A percentile compares a stretch with the other conserved stretches of the same genome.
Conservation (phyloP, 1,284 basidiomycete genomes). For the Moesziomyces antarcticus region DNA sequence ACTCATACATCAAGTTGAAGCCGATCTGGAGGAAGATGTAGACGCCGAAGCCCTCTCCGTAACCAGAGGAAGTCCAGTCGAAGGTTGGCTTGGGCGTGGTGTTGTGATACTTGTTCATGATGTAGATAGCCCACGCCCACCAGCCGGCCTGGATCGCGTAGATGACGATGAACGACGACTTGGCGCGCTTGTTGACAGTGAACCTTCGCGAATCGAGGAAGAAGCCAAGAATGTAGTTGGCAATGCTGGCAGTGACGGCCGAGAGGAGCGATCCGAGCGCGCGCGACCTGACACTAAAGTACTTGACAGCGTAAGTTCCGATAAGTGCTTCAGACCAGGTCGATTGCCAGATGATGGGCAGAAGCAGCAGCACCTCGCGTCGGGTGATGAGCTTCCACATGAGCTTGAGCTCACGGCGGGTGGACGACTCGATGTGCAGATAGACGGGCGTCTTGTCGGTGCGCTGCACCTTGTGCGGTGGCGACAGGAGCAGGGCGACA, state of each 20-base stretch:
- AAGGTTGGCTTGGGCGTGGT: slow-evolving; percentile 38
- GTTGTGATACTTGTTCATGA: slow-evolving; percentile 53
- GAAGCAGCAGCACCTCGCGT: slow-evolving; percentile 53
- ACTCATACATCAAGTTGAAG: slow-evolving; percentile 59
- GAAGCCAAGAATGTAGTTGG: slow-evolving; percentile 66
- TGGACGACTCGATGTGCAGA: slow-evolving; percentile 54
- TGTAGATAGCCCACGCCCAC: slow-evolving; percentile 67
- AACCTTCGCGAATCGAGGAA: slow-evolving; percentile 64
- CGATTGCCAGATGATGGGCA: slow-evolving; percentile 59
- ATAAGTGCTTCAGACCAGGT: slow-evolving; percentile 62
- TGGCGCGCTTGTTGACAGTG: slow-evolving; percentile 57
- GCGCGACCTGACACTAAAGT: slow-evolving; percentile 57
- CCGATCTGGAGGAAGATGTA: slow-evolving; percentile 63
- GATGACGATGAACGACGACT: slow-evolving; percentile 51
- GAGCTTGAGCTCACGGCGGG: slow-evolving; percentile 54
- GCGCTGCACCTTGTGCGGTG: slow-evolving; percentile 68
- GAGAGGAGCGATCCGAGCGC: slow-evolving; percentile 68
- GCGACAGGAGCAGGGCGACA: slow-evolving; percentile 61
- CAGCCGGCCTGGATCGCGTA: slow-evolving; percentile 54
- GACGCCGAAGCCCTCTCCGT: slow-evolving; percentile 59
- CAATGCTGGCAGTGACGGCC: slow-evolving; percentile 60
- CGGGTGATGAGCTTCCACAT: slow-evolving; percentile 52
- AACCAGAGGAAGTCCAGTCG: slow-evolving; percentile 62
- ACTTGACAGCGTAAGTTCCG: slow-evolving; percentile 63
- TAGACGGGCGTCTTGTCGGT: slow-evolving; percentile 66